Evolutionary conservation across 495 filamentous ascomycete genomes (phyloP), one percentile per base, ranked within the genome.

Genomic region (Penicillium bovifimosum): DNA sequence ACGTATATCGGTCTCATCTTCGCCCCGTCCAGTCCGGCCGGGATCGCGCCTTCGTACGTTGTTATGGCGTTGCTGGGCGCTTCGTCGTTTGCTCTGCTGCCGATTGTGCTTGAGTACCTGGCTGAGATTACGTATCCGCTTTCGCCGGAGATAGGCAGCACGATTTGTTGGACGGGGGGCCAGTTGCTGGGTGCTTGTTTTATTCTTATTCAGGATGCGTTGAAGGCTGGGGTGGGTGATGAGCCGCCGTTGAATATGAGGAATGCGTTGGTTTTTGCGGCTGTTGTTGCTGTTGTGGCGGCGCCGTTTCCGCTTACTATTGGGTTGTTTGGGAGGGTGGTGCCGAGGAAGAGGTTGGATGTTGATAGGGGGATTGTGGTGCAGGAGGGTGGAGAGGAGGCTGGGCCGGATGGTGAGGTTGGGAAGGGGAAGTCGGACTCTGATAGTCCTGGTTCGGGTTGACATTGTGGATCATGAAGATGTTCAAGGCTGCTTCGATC

Each of bases 81-180:
- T 0, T 71, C 86, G 2, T 80, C 75, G n/a, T 97, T 98, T 69
- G 74, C 75, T 41, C 68, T 97, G 1, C 70, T 98, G 8, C 93
- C 93, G 8, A 76, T 96, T 20, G 88, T 83, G 10, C 77, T 97
- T 32, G 93, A 98, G 72, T 93, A 82, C 61, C 70, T 93, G 28
- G 88, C 87, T 50, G 89, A 96, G 65, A 75, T 95, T 55, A 90
- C 90, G 14, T 86, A 90, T 54, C 92, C 92, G 0, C 83, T 91
- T 20, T 84, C 83, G n/a, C 90, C 93, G 1, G 92, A 93, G 74
- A 80, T 96, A 43, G 86, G 88, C 6, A 85, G 80, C 46, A 88
- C 86, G 41, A 75, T 95, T 27, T 85, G 86, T 60, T 97, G 92
- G 93, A 79, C 79, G 9, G 86, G 86, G 13, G 91, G 91, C 0